Evolutionary conservation across 2,329 filamentous ascomycete species (phyloP), one percentile per base, ranked within the genome.

Genomic region (Phialophora verrucosa): DNA sequence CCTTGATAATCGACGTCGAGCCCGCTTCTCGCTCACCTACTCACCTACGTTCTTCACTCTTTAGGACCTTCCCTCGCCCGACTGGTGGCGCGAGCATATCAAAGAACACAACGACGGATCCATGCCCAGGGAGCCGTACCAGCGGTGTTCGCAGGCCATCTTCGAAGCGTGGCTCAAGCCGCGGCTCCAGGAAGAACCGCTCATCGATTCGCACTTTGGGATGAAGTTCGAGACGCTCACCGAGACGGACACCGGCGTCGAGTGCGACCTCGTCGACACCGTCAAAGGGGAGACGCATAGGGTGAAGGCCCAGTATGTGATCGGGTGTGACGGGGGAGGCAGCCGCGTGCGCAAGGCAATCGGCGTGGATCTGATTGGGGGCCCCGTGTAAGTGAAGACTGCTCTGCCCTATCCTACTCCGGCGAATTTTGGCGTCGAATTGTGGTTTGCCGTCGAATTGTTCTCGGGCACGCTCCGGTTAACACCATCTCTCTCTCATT

Each of bases 161-260:
- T 74, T 81, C 20, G 76, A 79, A 31, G 69, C 69, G 2, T 81
- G 75, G 74, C 68, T 81, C 47, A 75, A 75, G 23, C 62, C 49
- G 4, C 62, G 71, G 7, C 70, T 72, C 53, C 59, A 70, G 2
- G 59, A 50, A n/a, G 56, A 75, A 17, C 74, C 71, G 0, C 54
- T 70, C 7, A 70, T 77, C 51, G 71, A 74, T 3, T 59, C 67
- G 7, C 59, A 65, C n/a, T 77, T 74, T 62, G 75, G 77, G 12
- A 73, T 66, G 70, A 77, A 74, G 51, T 69, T 70, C n/a, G 59
- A 69, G n/a, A 53, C 35, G 3, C 63, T 69, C 35, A 32, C 29
- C 31, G 74, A 76, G 64, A 49, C 47, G 1, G 66, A 66, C 17
- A 42, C 65, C 2, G 64, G 67, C 5, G 72, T 74, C 10, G 64